Evolutionary conservation across 495 filamentous ascomycete genomes (phyloP), one percentile per base, ranked within the genome.

Genomic region (Cenococcum geophilum): DNA sequence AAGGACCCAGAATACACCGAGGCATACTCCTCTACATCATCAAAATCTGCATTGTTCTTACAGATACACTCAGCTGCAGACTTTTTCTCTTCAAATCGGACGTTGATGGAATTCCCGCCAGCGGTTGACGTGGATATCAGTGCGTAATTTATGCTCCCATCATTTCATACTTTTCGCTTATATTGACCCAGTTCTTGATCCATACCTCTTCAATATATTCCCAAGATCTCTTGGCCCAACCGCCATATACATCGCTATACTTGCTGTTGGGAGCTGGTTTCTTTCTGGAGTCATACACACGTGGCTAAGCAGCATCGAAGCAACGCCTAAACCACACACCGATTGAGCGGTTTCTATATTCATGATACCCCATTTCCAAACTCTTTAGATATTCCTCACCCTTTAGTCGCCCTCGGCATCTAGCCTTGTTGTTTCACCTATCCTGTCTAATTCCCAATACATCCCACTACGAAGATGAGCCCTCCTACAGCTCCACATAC

Each of bases 81-180:
- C 60, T 98, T 91, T 76, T 95, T 85, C 73, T 86, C 88, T 18
- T 73, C 79, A 36, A 82, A 97, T 63, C 69, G 76, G 49, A 79
- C 81, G 1, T 77, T 96, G 64, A 97, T 97, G 92, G 70, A 76
- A 52, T 65, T 82, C 64, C 86, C 89, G 11, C 87, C 88, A 2
- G 79, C 83, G 0, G 90, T 97, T 21, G 73, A 79, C 57, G 89
- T 86, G 20, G 92, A 98, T 72, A 80, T 98, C 55, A 89, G 78
- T 81, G 65, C 45, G 74, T 65, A 25, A 52, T 22, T 1, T 48
- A 35, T 52, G 1, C 14, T 52, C 21, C 20, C 48, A 22, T 54
- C 18, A 55, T 55, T 49, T 42, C 53, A 32, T 55, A 21, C 25
- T 42, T 35, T 58, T 50, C 27, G 27, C 27, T 32, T 32, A 32